phyloP scores from a whole-genome alignment of 371 early-diverging fungal genomes.

The Mucor circinelloides region DNA sequence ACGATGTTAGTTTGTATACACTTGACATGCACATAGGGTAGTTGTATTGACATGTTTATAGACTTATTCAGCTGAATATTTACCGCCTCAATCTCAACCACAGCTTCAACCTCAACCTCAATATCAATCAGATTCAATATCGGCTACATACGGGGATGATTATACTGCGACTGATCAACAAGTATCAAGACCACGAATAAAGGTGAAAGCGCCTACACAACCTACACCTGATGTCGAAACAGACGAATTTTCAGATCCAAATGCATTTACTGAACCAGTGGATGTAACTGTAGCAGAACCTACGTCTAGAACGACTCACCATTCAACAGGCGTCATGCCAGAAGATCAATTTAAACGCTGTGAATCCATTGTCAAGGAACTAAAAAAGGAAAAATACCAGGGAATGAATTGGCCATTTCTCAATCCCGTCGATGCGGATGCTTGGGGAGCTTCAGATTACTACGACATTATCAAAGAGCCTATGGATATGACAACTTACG shows the following conservation, averaged over 20 bases:
- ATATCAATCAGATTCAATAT: neutral
- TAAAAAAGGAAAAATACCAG: constrained; percentile 34
- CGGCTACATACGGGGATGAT: neutral
- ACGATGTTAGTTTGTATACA: neutral
- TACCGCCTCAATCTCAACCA: neutral
- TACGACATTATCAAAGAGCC: constrained; percentile 88
- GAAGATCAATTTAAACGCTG: constrained; percentile 75
- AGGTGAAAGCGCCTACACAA: neutral
- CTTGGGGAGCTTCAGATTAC: constrained; percentile 89
- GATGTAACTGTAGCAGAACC: no score
- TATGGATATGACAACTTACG: constrained; percentile 96
- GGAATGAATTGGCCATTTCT: constrained; percentile 59
- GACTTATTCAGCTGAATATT: neutral
- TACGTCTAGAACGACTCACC: neutral
- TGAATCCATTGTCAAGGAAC: constrained; percentile 41
- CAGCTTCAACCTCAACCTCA: neutral
- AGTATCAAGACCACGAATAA: neutral
- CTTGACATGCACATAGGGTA: no score
- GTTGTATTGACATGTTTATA: neutral
- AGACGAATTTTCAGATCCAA: no score
- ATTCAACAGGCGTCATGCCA: constrained; percentile 25
- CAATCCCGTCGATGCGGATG: constrained; percentile 89
- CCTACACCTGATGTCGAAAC: neutral
- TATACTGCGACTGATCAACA: neutral
- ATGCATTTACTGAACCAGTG: neutral